phyloP scores from a whole-genome alignment of 2,329 filamentous ascomycete genomes.

The Hypoxylon rubiginosum region DNA sequence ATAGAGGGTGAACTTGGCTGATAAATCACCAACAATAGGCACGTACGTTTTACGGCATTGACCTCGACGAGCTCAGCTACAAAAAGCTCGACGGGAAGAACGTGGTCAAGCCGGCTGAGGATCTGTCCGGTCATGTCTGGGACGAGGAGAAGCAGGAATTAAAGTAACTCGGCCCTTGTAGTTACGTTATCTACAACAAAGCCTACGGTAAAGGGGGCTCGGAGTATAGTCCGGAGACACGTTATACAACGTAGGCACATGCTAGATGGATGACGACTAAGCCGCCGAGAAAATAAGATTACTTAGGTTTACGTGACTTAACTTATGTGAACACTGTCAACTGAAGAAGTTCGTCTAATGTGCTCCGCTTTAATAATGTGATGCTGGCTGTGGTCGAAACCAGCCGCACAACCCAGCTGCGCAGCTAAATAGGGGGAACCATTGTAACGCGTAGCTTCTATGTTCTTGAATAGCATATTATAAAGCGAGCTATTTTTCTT shows the following conservation, averaged over 20 bases:
- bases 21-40: constrained; percentile 48
- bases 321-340: neutral
- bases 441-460: neutral
- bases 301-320: neutral
- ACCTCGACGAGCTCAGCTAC: constrained; percentile 57
- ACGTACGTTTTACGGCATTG: constrained; percentile 58
- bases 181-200: neutral
- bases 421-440: neutral
- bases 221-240: neutral
- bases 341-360: neutral
- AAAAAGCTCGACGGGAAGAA: constrained; percentile 55
- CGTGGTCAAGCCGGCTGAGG: constrained; percentile 51
- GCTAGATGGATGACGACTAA: neutral
- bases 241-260: too few relatives aligned
- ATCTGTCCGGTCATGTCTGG: constrained; percentile 56
- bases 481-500: neutral
- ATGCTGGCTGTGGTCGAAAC: neutral
- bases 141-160: constrained; percentile 50
- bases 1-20: neutral
- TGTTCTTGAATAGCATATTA: neutral
- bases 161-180: constrained; percentile 32
- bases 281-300: neutral
- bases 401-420: neutral
- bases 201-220: neutral
- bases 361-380: neutral